Evolutionary conservation across 176 grass and related monocot genomes (phyloP).

Genomic region (Avena atlantica): DNA sequence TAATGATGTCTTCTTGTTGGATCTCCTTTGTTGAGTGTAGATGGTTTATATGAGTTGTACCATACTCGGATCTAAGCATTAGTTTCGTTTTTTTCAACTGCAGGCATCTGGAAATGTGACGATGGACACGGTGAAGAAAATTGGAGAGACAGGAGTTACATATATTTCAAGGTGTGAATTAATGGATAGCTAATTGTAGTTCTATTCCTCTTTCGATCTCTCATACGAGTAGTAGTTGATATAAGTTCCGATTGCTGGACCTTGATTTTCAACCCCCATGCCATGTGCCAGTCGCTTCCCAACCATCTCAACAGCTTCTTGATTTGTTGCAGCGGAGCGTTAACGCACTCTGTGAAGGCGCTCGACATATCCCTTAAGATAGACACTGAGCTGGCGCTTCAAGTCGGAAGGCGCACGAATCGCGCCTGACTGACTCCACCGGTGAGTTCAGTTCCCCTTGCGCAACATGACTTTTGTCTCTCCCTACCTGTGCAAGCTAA

Average conservation of each 20-base stretch:
- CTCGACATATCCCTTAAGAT: conserved; percentile 96
- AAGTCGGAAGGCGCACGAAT: conserved; percentile 93
- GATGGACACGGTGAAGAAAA: conserved; percentile 88
- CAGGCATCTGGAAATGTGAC: conserved; percentile 98
- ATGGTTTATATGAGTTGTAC: background rate
- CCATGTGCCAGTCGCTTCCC: no score
- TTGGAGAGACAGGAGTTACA: conserved; percentile 87
- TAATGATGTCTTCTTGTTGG: background rate
- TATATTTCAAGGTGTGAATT: conserved; percentile 84
- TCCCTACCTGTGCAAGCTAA: background rate
- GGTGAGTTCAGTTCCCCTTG: conserved; percentile 1
- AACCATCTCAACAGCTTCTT: background rate
- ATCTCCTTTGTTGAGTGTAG: background rate
- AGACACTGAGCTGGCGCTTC: conserved; percentile 90
- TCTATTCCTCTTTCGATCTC: conserved; percentile 16
- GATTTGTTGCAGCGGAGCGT: conserved; percentile 71
- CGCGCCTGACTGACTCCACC: conserved; percentile 71
- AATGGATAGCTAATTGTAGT: background rate
- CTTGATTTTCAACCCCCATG: background rate
- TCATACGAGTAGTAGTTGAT: background rate
- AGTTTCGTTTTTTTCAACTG: conserved; percentile 4
- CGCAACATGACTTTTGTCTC: conserved; percentile 1
- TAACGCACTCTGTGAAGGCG: conserved; percentile 97
- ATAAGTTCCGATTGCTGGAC: background rate
- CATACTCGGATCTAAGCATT: background rate